Evolutionary conservation across 2,329 filamentous ascomycete species (phyloP).

Genomic region (Dactylellina leptospora): DNA sequence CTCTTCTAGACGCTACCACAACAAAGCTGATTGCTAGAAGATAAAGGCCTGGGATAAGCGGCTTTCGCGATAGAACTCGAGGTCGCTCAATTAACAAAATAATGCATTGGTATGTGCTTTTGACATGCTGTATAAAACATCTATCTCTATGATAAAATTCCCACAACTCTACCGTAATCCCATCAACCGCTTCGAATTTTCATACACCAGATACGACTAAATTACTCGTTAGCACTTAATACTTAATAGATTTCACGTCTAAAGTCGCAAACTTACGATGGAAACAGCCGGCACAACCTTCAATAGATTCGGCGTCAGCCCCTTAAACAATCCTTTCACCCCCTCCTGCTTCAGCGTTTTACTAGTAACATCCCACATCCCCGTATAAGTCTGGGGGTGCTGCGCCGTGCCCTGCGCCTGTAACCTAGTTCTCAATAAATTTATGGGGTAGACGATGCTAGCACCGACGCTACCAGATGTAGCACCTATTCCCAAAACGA

Average conservation of each 20-base stretch:
- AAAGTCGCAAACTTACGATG: constrained; percentile 70
- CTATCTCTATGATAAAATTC: constrained; percentile 21
- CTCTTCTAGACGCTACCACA: background rate
- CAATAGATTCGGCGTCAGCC: constrained; percentile 89
- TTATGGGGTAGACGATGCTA: constrained; percentile 92
- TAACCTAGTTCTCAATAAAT: constrained; percentile 82
- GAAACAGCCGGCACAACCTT: constrained; percentile 96
- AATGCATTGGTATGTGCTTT: constrained; percentile 69
- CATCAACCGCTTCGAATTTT: constrained; percentile 82
- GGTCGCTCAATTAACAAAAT: constrained; percentile 62
- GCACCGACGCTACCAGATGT: constrained; percentile 91
- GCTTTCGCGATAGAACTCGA: constrained; percentile 45
- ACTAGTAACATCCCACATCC: constrained; percentile 85
- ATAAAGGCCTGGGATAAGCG: background rate
- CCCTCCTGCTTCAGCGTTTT: constrained; percentile 87
- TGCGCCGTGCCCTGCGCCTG: constrained; percentile 95
- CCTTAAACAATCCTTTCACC: constrained; percentile 86
- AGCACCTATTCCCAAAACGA: constrained; percentile 87
- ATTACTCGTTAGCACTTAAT: constrained; percentile 42
- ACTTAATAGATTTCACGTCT: constrained; percentile 13
- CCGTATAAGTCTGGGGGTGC: constrained; percentile 87
- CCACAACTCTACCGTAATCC: constrained; percentile 61
- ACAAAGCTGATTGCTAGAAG: background rate
- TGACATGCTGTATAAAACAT: constrained; percentile 55
- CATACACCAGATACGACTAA: constrained; percentile 82